phyloP scores from a whole-genome alignment of 108 stramenopile genomes.

The Bacterosira constricta region DNA sequence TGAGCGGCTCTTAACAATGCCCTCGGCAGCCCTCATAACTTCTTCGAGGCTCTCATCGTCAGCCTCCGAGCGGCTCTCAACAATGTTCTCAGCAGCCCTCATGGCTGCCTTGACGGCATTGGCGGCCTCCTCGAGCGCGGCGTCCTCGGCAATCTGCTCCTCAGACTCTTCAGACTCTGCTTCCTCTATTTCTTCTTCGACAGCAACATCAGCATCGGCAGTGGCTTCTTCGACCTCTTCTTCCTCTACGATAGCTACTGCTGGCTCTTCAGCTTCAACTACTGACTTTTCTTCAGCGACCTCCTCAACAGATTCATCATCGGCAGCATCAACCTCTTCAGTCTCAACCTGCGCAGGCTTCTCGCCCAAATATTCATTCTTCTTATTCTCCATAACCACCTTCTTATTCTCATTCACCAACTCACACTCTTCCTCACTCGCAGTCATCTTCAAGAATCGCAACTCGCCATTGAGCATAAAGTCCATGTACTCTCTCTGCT shows the following conservation, averaged over 20 bases:
- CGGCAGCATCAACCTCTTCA: not conserved
- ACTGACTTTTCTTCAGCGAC: not conserved
- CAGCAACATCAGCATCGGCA: not conserved
- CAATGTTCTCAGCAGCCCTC: no score
- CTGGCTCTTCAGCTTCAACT: constrained; percentile 6
- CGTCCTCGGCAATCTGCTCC: not conserved
- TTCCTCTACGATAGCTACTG: not conserved
- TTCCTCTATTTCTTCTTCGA: not conserved
- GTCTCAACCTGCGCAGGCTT: not conserved
- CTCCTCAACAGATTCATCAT: not conserved
- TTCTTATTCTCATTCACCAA: constrained; percentile 20
- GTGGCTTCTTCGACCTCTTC: constrained; percentile 1
- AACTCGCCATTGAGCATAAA: constrained; percentile 55
- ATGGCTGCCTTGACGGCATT: not conserved
- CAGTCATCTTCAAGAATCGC: constrained; percentile 45
- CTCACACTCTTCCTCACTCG: constrained; percentile 46
- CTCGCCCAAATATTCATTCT: constrained; percentile 20
- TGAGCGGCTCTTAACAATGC: no score
- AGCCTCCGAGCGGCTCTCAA: no score
- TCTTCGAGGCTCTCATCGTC: no score
- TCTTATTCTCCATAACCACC: constrained; percentile 32
- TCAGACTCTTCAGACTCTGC: not conserved
- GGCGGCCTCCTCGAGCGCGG: not conserved
- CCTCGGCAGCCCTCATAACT: no score
- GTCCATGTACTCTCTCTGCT: constrained; percentile 58